phyloP scores from a whole-genome alignment of 2,329 filamentous ascomycete genomes.

The Talaromyces sp. region DNA sequence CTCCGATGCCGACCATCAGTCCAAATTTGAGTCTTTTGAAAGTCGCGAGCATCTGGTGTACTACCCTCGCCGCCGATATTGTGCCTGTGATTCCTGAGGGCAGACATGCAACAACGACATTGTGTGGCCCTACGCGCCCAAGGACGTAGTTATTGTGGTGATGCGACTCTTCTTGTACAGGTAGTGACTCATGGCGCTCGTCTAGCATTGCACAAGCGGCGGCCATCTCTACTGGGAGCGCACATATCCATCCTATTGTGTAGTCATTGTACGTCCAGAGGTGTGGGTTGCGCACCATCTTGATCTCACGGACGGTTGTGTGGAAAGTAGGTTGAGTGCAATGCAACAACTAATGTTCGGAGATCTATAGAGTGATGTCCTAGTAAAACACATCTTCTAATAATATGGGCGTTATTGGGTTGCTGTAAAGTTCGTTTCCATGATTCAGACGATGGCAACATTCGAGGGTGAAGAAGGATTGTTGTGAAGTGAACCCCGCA shows the following conservation, averaged over 20 bases:
- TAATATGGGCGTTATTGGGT: neutral
- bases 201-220: conserved; percentile 2
- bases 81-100: conserved; percentile 13
- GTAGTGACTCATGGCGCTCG: neutral
- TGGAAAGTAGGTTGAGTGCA: neutral
- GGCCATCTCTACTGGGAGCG: conserved; percentile 5
- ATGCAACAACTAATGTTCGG: neutral
- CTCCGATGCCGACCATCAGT: conserved; percentile 16
- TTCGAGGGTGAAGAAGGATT: too few species aligned
- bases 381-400: neutral
- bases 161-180: neutral
- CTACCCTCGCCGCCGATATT: conserved; percentile 12
- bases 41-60: conserved; percentile 13
- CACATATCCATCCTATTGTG: conserved; percentile 1
- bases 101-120: conserved; percentile 16
- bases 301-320: neutral
- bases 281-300: neutral
- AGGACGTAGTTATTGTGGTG: conserved; percentile 1
- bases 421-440: neutral
- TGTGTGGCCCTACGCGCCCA: conserved; percentile 8
- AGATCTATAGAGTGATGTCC: neutral
- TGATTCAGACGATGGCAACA: neutral
- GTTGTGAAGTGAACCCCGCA: neutral
- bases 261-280: neutral
- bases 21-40: conserved; percentile 13